Evolutionary conservation across 179 eudicot species (phyloP), one percentile per base, ranked within the genome.

Genomic region (Silene vulgaris): DNA sequence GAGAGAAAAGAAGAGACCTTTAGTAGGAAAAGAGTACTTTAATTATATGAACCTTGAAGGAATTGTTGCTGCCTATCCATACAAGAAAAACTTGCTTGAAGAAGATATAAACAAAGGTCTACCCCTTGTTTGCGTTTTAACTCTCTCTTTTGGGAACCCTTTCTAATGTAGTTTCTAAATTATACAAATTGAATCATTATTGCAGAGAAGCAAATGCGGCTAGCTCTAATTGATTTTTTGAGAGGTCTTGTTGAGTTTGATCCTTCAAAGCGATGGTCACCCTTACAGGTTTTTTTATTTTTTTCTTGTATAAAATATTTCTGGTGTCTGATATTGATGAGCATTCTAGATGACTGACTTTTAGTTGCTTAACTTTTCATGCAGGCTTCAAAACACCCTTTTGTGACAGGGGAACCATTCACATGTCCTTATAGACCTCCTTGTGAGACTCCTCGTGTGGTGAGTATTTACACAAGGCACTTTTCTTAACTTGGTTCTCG

Each of bases 181-280:
- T 37, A 28, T 59, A 73, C 43, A 60, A 37, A 59, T 35, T 60
- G 54, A 19, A 19, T 4, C 32, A 21, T 76, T 17, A 32, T 75
- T 85, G 65, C 97, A 95, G 99, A 95, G 82, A 85, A 80, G 78
- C 90, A 89, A 85, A 71, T 82, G 69, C 87, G 96, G 45, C 83
- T 88, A 74, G 89, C 99, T 29, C 88, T 95, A 75, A 80, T 86
- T 81, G 99, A 95, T 88, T 95, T 95, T 79, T 84, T 95, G 80
- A 89, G 90, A 87, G 99, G 99, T 65, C 99, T 95, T 75, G 92
- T 95, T 65, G 97, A 90, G 83, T 92, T 95, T 81, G 99, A 95
- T 86, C 99, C 99, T 74, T 87, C 86, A 62, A 95, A 90, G 81
- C 86, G 99, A 72, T 95, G 99, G 99, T 92, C 97, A 7, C 99